Percentiles rank a stretch among this genome's conserved stretches.
Evolutionary conservation across 23 red algal species (phyloP).

Genomic region (Gracilariopsis chorda): DNA sequence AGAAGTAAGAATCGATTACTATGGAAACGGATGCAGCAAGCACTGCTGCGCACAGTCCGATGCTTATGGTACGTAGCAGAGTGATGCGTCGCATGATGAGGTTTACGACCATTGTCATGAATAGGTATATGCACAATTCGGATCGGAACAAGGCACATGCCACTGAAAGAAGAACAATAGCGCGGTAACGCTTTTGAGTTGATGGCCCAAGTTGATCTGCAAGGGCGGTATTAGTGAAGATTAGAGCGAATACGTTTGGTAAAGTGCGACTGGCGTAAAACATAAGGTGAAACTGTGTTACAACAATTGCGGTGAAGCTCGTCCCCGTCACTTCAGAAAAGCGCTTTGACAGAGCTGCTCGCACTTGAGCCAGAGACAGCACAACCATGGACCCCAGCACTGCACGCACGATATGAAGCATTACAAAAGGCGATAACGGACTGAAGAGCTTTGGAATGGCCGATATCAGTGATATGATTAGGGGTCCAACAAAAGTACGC

Average conservation of each 20-base stretch:
- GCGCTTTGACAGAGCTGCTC: conserved; percentile 18
- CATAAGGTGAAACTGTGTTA: conserved; percentile 78
- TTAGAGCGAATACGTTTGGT: conserved; percentile 75
- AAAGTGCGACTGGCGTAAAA: conserved; percentile 83
- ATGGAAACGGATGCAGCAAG: conserved; percentile 62
- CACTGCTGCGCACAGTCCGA: background rate
- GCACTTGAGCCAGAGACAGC: conserved; percentile 21
- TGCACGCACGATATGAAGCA: conserved; percentile 5
- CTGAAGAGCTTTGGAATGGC: background rate
- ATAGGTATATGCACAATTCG: conserved; percentile 68
- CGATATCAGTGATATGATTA: conserved; percentile 18
- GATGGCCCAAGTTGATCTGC: conserved; percentile 20
- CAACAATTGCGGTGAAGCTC: conserved; percentile 16
- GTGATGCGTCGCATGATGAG: background rate
- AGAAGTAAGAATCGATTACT: conserved; percentile 77
- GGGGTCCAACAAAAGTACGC: conserved; percentile 59
- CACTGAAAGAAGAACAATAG: conserved; percentile 45
- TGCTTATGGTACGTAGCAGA: background rate
- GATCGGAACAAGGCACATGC: conserved; percentile 72
- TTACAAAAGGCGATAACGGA: background rate
- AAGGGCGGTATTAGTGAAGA: conserved; percentile 52
- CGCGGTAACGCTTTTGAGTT: background rate
- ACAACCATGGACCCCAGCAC: conserved; percentile 10
- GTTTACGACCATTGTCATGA: conserved; percentile 44
- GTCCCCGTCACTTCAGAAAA: background rate